Evolutionary conservation across 345 rosid genomes (phyloP).

Genomic region (Lenwebbia sp.): DNA sequence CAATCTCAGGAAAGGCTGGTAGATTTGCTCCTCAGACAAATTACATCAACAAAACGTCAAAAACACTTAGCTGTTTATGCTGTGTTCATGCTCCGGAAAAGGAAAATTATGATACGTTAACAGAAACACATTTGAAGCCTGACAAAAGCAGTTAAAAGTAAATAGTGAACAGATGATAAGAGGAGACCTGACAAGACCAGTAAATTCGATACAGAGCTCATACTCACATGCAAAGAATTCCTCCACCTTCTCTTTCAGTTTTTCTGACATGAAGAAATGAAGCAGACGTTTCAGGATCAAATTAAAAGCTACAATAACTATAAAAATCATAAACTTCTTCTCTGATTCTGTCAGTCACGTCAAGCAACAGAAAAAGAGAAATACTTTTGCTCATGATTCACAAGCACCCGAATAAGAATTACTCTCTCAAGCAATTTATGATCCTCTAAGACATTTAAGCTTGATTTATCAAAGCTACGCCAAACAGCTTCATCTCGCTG

Average conservation of each 20-base stretch:
- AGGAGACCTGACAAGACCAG: slow-evolving; percentile 69
- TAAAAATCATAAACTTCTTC: not conserved
- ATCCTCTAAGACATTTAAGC: not conserved
- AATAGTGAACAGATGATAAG: not conserved
- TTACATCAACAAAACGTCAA: not conserved
- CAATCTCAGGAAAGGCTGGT: not conserved
- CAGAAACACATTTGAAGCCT: not conserved
- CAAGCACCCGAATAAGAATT: not conserved
- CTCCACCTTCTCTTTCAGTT: slow-evolving; percentile 72
- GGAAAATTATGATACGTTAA: not conserved
- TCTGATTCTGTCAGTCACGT: not conserved
- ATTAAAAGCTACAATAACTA: not conserved
- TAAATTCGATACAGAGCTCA: slow-evolving; percentile 81
- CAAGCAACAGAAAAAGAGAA: not conserved
- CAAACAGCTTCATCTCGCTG: not conserved
- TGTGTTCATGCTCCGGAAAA: not conserved
- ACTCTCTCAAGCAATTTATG: not conserved
- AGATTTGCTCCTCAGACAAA: not conserved
- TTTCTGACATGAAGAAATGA: slow-evolving; percentile 30
- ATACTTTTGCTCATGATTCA: not conserved
- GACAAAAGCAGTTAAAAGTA: not conserved
- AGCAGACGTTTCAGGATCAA: not conserved
- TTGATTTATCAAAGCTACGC: not conserved
- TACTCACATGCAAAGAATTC: slow-evolving; percentile 68
- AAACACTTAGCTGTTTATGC: not conserved